These are phyloP conservation scores for Cryptococcus sp. DNA, from an alignment of 1,284 basidiomycete genomes.

Conservation along the genomic window DNA sequence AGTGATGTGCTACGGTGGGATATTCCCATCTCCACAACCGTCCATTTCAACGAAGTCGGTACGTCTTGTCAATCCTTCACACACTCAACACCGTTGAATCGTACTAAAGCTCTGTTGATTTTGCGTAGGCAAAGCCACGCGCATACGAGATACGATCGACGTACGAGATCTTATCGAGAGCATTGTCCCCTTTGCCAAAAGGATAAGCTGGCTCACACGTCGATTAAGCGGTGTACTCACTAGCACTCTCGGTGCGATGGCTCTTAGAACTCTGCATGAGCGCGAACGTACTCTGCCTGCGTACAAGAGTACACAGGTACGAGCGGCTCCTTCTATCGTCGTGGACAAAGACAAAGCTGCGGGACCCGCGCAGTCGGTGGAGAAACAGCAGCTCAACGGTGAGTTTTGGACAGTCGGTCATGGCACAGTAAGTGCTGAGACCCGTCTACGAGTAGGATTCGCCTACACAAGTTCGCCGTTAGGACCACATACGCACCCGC, in stretches of 20 bases:
- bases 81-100: too few species aligned
- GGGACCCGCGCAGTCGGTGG: too few species aligned
- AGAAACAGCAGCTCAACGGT: too few species aligned
- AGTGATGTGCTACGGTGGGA: conserved; percentile 42
- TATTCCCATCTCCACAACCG: conserved; percentile 45
- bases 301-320: too few species aligned
- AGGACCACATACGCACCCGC: too few species aligned
- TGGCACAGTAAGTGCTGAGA: too few species aligned
- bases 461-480: too few species aligned
- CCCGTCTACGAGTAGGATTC: too few species aligned
- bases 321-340: too few species aligned
- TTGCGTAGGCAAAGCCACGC: conserved; percentile 41
- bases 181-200: conserved; percentile 49
- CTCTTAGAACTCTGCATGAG: conserved; percentile 1
- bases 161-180: conserved; percentile 47
- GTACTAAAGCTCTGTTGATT: not conserved
- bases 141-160: conserved; percentile 48
- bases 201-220: conserved; percentile 36
- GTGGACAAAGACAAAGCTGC: too few species aligned
- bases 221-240: conserved; percentile 37
- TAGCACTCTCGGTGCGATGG: conserved; percentile 29
- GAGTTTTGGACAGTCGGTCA: too few species aligned
- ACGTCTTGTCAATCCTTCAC: not conserved
- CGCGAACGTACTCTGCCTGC: too few species aligned
- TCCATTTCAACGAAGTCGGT: conserved; percentile 52